Base-by-base conservation (phyloP, 352 stramenopile genomes). In the Phytophthora aleatoria region DNA sequence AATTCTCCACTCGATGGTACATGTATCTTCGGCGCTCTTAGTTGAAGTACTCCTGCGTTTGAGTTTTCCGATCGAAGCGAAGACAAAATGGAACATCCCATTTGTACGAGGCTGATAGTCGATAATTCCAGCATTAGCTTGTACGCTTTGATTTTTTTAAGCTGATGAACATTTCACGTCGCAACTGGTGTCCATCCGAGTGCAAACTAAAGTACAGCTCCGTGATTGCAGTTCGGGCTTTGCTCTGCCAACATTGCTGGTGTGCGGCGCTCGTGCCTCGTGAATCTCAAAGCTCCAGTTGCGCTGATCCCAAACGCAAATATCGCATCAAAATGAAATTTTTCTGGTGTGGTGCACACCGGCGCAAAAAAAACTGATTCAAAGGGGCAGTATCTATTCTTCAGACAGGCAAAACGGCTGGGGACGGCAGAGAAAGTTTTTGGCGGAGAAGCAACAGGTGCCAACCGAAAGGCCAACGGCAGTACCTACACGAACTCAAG, bases 311-410 rank as follows among this genome's bases (percentile, higher is more conserved):
- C 8, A 50, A 50, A 41, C 28, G 9, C 33, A 38, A 38, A 38
- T 38, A 38, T 38, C 33, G 33, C 33, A 38, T 38, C 33, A 38
- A 38, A 20, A 13, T 31, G 28, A 42, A 15, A 4, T 3, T 48
- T 48, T 4, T 20, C 33, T 38, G 7, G 33, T 38, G 33, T 38
- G 33, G 10, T 38, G 33, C 33, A 38, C 33, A 38, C 33, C 10
- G 33, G 3, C 10, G 33, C 33, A 38, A 38, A 38, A 20, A 38
- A 38, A 38, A 38, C 15, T 43, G 38, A 20, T 20, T 43, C 53
- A 36, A 56, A 62, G 7, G 38, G 44, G 44, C 35, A 63, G 56
- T 56, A 63, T 63, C 56, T 38, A 38, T 33, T 33, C 53, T 59
- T 48, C 38, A 58, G 38, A 36, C 49, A 47, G 50, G 26, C 50